Base-by-base conservation (phyloP, 148 eudicot genomes). In the Fagopyrum tataricum region DNA sequence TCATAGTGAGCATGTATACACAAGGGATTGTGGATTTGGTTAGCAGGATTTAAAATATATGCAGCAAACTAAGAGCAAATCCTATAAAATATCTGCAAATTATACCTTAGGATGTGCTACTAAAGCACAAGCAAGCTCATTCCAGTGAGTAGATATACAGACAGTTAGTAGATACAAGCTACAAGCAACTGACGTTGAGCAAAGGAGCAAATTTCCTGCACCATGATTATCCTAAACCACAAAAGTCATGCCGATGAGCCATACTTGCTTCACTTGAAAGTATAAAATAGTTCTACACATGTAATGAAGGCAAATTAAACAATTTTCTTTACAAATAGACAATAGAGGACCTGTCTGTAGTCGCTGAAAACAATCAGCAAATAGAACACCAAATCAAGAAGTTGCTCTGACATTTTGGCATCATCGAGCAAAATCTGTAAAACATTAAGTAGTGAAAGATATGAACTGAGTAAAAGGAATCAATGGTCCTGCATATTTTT, bases 381-480 rank as follows among this genome's bases (percentile, higher is more conserved):
- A 82, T 83, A 88, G 79, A 90, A 90, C 76, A 92, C 89, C 79
- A 95, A 82, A 84, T 95, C 99, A 81, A 95, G 81, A 75, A 92
- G 78, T 81, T 92, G 96, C 67, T 85, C 92, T 55, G 90, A 86
- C 76, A 95, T 85, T 78, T 84, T 90, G 79, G 89, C 76, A 77
- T 95, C 96, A 68, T 95, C 97, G 7, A 92, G 85, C 82, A 95
- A 70, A 80, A 95, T 89, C 97, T 95, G 96, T 31, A 64, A 43
- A 64, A 37, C 69, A 64, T 64, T 42, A 64, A 37, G 43, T 15
- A 64, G 44, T 5, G 46, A 58, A 24, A 61, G 17, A 72, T 6
- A 31, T 26, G 49, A 37, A 11, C 44, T 72, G 61, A 37, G 21
- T 11, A 4, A 37, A 51, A 49, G 44, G 20, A 24, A 49, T 12